Evolutionary conservation across 768 basidiomycete species (phyloP), one percentile per base, ranked within the genome.

Genomic region (Pleurotus pulmonarius): DNA sequence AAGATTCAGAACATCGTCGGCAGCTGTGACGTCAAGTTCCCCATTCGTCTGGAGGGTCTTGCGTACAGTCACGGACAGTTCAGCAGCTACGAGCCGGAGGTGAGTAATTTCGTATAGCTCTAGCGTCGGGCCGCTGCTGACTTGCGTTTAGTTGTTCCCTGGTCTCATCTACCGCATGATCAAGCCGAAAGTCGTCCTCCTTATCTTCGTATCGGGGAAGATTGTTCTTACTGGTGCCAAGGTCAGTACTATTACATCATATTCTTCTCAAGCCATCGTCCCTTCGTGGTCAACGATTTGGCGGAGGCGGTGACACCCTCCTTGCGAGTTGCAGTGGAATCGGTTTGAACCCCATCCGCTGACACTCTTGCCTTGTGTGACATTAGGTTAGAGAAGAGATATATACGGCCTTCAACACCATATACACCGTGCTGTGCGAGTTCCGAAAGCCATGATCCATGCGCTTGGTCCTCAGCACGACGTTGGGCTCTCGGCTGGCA

Each of bases 1-100:
- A 99, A 98, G 77, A 98, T 98, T 49, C 96, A 98, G 80, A 99
- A 98, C 73, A 98, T 98, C 47, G 97, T 98, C 34, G 96, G 95
- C 46, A 90, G 87, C 68, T 98, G 96, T 73, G 96, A 99, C 69
- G 96, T 98, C 68, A 96, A 95, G 76, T 98, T 99, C 77, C 96
- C 97, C 59, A 98, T 98, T 67, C 86, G 97, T 60, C 76, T 98
- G 66, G 97, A 98, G 76, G 97, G 97, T 52, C 80, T 99, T 60
- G 95, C 96, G 2, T 99, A 96, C 76, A 88, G 87, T 64, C 97
- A 98, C 83, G 95, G 95, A 67, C 90, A 94, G 76, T 97, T 98
- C 79, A 93, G 92, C 73, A 92, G 90, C 64, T 98, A 98, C 64
- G 97, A 95, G 72, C 95, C 95, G 18, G 95, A 98, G 86, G 96